Percentiles rank a stretch among this genome's conserved stretches.
phyloP scores from a whole-genome alignment of 129 eudicot species.

The Mikania micrantha region DNA sequence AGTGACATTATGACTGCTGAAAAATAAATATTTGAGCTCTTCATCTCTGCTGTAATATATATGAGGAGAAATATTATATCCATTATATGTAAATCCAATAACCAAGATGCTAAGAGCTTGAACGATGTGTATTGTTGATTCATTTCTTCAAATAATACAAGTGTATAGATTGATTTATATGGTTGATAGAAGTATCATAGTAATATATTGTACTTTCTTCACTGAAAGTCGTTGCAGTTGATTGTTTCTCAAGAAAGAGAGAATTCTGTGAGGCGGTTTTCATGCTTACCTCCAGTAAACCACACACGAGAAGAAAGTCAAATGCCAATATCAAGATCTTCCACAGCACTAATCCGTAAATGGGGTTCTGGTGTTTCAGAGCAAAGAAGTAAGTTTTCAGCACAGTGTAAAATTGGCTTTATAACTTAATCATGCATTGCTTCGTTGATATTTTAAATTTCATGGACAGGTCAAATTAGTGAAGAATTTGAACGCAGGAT shows the following conservation, averaged over 20 bases:
- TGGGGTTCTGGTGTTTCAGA: slow-evolving; percentile 64
- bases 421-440: not conserved
- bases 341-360: slow-evolving; percentile 52
- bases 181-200: slow-evolving; percentile 6
- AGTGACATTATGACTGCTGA: not conserved
- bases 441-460: slow-evolving; percentile 19
- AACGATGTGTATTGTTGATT: slow-evolving; percentile 10
- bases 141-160: not conserved
- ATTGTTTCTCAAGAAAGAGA: slow-evolving; percentile 79
- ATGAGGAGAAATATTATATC: not conserved
- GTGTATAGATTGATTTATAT: not conserved
- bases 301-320: slow-evolving; percentile 78
- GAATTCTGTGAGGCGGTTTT: slow-evolving; percentile 43
- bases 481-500: slow-evolving; percentile 79
- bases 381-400: slow-evolving; percentile 47
- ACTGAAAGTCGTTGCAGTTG: slow-evolving; percentile 31
- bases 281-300: slow-evolving; percentile 50
- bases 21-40: not conserved
- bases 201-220: not conserved
- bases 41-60: not conserved
- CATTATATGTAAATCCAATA: not conserved
- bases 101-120: slow-evolving; percentile 11
- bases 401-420: slow-evolving; percentile 3
- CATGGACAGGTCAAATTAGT: slow-evolving; percentile 64
- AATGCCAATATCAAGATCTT: slow-evolving; percentile 51